A percentile compares a stretch with the other conserved stretches of the same genome.
Evolutionary conservation across 495 filamentous ascomycete genomes (phyloP).

Genomic region (Aspergillus taichungensis): DNA sequence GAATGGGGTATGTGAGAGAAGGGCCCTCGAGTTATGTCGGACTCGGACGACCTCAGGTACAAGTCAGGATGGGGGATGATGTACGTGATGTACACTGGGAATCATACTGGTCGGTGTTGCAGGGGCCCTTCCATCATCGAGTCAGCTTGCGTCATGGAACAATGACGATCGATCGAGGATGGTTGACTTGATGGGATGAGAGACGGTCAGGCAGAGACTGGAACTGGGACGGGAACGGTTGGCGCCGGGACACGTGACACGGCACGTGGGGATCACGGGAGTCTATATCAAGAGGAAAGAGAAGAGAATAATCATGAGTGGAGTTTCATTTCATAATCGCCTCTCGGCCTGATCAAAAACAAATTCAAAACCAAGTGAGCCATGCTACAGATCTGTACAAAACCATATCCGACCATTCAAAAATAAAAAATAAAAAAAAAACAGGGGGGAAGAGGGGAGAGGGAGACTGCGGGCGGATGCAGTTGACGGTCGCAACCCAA

Average conservation of each 20-base stretch:
- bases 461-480: slow-evolving; percentile 2
- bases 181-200: too few relatives aligned
- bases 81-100: too few relatives aligned
- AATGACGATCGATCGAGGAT: neutral
- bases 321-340: slow-evolving; percentile 20
- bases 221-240: too few relatives aligned
- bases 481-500: slow-evolving; percentile 9
- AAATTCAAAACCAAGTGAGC: slow-evolving; percentile 5
- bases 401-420: slow-evolving; percentile 11
- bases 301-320: slow-evolving; percentile 11
- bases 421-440: slow-evolving; percentile 2
- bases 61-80: too few relatives aligned
- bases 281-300: neutral
- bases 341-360: slow-evolving; percentile 5
- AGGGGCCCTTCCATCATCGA: too few relatives aligned
- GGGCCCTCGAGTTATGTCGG: too few relatives aligned
- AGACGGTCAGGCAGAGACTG: too few relatives aligned
- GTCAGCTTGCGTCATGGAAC: too few relatives aligned
- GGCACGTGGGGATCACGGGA: neutral
- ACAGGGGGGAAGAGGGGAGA: slow-evolving; percentile 9
- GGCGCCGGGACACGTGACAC: neutral
- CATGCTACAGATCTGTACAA: slow-evolving; percentile 16
- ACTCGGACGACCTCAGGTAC: too few relatives aligned
- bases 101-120: too few relatives aligned
- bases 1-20: neutral